These are phyloP conservation scores for Delitschia confertaspora DNA, from an alignment of 495 filamentous ascomycete species.

Conservation along the genomic window DNA sequence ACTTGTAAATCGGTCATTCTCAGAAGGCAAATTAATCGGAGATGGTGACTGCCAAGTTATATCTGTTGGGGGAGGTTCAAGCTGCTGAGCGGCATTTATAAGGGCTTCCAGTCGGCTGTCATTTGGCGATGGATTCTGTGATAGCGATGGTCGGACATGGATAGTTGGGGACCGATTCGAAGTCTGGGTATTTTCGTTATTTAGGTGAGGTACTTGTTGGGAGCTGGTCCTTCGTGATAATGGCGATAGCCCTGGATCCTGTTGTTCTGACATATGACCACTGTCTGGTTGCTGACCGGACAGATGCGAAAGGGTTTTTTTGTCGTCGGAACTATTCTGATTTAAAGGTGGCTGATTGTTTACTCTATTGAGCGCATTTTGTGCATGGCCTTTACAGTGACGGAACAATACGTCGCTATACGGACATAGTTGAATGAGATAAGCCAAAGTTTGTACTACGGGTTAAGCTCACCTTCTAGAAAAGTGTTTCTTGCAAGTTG, in stretches of 20 bases:
- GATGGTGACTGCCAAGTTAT: slow-evolving; percentile 23
- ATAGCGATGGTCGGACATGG: slow-evolving; percentile 11
- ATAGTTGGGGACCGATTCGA: slow-evolving; percentile 7
- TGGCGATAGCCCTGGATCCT: slow-evolving; percentile 20
- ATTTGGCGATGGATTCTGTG: slow-evolving; percentile 15
- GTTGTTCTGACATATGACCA: slow-evolving; percentile 10
- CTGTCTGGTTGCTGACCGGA: slow-evolving; percentile 2
- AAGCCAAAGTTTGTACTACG: slow-evolving; percentile 13
- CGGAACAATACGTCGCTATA: slow-evolving; percentile 46
- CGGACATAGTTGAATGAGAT: slow-evolving; percentile 6
- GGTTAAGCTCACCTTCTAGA: slow-evolving; percentile 43
- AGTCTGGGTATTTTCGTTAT: slow-evolving; percentile 8
- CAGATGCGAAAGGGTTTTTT: slow-evolving; percentile 13
- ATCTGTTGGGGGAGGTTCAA: slow-evolving; percentile 14
- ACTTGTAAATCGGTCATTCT: slow-evolving; percentile 20
- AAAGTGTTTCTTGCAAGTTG: slow-evolving; percentile 45
- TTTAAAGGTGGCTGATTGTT: slow-evolving; percentile 16
- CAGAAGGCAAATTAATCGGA: slow-evolving; percentile 16
- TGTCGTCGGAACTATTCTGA: slow-evolving; percentile 6
- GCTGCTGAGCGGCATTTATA: slow-evolving; percentile 21
- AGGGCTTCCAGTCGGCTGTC: slow-evolving; percentile 24
- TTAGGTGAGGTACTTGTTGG: slow-evolving; percentile 11
- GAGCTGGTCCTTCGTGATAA: slow-evolving; percentile 15
- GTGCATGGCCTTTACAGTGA: slow-evolving; percentile 44
- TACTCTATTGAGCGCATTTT: slow-evolving; percentile 28